These are phyloP conservation scores for Alnus rubra DNA, from an alignment of 306 rosid species.

Conservation along the genomic window DNA sequence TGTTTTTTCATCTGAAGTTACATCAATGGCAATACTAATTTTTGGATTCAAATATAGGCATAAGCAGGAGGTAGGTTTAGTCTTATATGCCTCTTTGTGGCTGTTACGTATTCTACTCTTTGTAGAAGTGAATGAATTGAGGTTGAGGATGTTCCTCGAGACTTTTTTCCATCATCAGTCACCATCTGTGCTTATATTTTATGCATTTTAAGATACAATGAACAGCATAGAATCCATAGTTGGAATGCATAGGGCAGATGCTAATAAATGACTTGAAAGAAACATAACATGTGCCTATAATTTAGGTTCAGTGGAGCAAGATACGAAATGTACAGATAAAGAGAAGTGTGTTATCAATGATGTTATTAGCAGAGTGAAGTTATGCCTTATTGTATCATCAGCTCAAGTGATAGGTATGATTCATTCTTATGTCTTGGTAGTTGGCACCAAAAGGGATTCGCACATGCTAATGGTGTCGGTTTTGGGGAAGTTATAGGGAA, in stretches of 20 bases:
- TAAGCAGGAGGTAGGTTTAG: not conserved
- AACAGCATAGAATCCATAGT: not conserved
- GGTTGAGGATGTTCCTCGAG: not conserved
- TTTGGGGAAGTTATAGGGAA: not conserved
- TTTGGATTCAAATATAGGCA: not conserved
- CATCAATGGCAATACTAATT: not conserved
- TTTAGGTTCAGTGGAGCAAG: not conserved
- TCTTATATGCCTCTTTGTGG: not conserved
- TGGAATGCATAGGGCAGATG: conserved; percentile 2
- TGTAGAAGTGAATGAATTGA: not conserved
- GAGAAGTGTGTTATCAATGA: not conserved
- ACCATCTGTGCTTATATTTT: not conserved
- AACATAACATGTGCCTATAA: not conserved
- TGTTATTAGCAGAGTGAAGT: not conserved
- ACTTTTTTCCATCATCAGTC: not conserved
- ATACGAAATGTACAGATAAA: not conserved
- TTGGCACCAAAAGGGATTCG: not conserved
- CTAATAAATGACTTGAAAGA: not conserved
- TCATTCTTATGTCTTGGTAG: not conserved
- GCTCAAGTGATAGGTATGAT: not conserved
- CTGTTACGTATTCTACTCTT: not conserved
- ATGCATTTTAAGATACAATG: not conserved
- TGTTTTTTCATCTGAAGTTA: not conserved
- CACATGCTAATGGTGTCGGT: not conserved
- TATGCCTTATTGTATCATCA: not conserved